A percentile compares a stretch with the other conserved stretches of the same genome.
phyloP scores from a whole-genome alignment of 2,329 filamentous ascomycete species.

The Cladosporium sp. region DNA sequence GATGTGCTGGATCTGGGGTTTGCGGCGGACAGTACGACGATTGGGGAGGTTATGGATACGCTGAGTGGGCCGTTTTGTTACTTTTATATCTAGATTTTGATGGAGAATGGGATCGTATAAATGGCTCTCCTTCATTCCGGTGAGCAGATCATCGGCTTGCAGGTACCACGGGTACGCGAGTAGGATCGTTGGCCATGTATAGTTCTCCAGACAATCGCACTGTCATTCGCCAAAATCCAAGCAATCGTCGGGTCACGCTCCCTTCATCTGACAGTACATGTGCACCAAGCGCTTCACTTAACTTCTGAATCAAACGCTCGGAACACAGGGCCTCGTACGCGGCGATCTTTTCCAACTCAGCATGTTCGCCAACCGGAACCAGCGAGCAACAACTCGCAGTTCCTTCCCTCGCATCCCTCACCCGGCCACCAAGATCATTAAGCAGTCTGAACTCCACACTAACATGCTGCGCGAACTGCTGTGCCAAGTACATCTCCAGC shows the following conservation, averaged over 20 bases:
- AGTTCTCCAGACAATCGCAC: conserved; percentile 2
- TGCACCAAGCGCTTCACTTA: not conserved
- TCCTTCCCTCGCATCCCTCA: not conserved
- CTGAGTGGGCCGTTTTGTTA: conserved; percentile 45
- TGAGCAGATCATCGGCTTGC: no score
- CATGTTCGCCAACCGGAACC: not conserved
- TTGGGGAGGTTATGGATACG: conserved; percentile 36
- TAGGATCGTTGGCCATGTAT: conserved; percentile 6
- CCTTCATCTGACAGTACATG: not conserved
- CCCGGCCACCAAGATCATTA: not conserved
- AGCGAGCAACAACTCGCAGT: conserved; percentile 1
- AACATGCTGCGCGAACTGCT: conserved; percentile 3
- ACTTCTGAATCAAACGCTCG: not conserved
- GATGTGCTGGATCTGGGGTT: conserved; percentile 36
- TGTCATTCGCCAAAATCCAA: not conserved
- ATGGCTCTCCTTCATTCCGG: no score
- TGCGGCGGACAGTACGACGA: conserved; percentile 8
- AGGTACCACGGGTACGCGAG: not conserved
- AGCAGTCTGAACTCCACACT: conserved; percentile 8
- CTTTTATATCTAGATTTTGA: conserved; percentile 29
- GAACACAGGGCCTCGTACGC: not conserved
- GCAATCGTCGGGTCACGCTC: not conserved
- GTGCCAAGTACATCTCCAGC: not conserved
- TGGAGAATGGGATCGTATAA: no score
- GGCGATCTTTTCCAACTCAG: not conserved